These are phyloP conservation scores for Escallonia herrerae DNA, from an alignment of 129 eudicot genomes.

Conservation along the genomic window DNA sequence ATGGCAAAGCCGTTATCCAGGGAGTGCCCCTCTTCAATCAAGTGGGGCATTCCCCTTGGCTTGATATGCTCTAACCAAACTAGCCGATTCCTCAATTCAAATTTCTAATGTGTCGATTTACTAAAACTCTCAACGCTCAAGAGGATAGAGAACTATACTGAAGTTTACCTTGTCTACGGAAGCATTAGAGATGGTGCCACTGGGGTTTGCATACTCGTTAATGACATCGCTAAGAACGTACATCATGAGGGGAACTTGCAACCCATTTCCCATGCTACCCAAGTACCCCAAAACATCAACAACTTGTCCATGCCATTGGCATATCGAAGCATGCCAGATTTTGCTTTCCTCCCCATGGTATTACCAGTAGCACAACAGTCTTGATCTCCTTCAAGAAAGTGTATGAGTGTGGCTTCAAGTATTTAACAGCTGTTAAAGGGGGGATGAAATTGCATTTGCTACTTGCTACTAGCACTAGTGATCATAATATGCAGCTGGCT, in stretches of 20 bases:
- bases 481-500: too few species aligned
- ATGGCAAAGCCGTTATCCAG: too few species aligned
- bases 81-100: too few species aligned
- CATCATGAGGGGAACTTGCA: constrained; percentile 16
- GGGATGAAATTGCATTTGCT: too few species aligned
- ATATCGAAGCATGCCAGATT: constrained; percentile 18
- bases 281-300: constrained; percentile 31
- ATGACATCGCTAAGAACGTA: constrained; percentile 19
- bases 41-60: background rate
- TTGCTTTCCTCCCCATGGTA: background rate
- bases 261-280: constrained; percentile 32
- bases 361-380: too few species aligned
- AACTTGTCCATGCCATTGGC: constrained; percentile 30
- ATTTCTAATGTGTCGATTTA: background rate
- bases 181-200: background rate
- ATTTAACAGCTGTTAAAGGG: too few species aligned
- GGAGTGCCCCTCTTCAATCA: background rate
- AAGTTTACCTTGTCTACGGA: constrained; percentile 13
- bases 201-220: constrained; percentile 3
- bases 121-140: background rate
- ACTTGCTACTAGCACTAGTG: too few species aligned
- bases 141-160: background rate
- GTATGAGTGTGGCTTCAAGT: too few species aligned
- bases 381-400: too few species aligned
- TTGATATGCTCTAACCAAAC: too few species aligned